Evolutionary conservation across 1,139 yeast genomes (phyloP), one percentile per base, ranked within the genome.

Genomic region (Pichia sp.): DNA sequence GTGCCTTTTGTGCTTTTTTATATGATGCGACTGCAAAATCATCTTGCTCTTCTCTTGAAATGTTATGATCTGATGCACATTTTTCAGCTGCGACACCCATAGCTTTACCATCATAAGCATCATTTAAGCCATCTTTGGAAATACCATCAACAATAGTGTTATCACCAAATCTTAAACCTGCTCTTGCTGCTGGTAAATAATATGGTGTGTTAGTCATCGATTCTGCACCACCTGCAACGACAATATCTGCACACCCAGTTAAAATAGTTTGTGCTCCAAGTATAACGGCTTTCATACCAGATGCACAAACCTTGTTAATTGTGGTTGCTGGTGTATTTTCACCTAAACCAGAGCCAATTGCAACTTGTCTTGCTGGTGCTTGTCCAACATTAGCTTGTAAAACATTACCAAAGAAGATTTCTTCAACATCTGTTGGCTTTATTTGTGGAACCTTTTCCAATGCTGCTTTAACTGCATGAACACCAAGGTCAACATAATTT

Each of bases 61-160:
- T 66, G 13, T 63, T 64, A 65, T 81, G 76, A 60, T 84, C 90
- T 49, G 72, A 72, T 47, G 97, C 97, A 72, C 97, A 88, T 68
- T 88, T 88, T 71, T 92, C 98, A 58, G 95, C 97, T 55, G 94
- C 89, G 52, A 85, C 84, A 65, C 98, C 98, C 98, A 92, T 92
- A 56, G 95, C 86, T 58, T 74, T 70, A 57, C 80, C 79, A 59
- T 82, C 85, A 71, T 89, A 90, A 44, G 90, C 97, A 68, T 92
- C 97, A 63, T 80, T 76, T 59, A 92, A 74, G 59, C 97, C 98
- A 67, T 92, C 98, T 66, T 82, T 82, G 68, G 85, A 87, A 52
- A 92, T 71, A 62, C 96, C 97, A 64, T 92, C 98, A 47, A 89
- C 80, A 57, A 90, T 60, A 30, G 76, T 63, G 47, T 80, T 70